phyloP scores from a whole-genome alignment of 1,284 basidiomycete genomes.

The Pseudozyma pruni region DNA sequence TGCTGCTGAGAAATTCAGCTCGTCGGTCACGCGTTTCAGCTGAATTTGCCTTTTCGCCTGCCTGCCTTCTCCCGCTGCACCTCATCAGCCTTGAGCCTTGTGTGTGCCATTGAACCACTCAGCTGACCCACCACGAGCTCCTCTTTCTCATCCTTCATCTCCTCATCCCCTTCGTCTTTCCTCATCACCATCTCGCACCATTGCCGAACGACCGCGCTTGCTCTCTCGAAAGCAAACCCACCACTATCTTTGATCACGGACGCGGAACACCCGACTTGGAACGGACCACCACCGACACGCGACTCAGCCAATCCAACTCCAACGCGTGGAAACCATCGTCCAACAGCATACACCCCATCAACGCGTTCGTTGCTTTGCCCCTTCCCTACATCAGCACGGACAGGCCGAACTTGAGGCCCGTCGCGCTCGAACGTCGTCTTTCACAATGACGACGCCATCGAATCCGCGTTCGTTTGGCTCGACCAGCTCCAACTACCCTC shows the following conservation, averaged over 20 bases:
- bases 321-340: slow-evolving; percentile 3
- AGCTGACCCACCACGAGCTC: not conserved
- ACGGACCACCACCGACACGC: slow-evolving; percentile 8
- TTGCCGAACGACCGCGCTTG: not conserved
- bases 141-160: not conserved
- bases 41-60: no score
- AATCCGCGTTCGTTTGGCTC: slow-evolving; percentile 39
- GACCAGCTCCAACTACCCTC: slow-evolving; percentile 18
- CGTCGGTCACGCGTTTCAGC: no score
- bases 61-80: no score
- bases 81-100: no score
- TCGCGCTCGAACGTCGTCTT: slow-evolving; percentile 20
- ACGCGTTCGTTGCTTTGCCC: slow-evolving; percentile 5
- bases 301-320: slow-evolving; percentile 1
- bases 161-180: not conserved
- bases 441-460: slow-evolving; percentile 48
- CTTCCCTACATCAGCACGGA: slow-evolving; percentile 12
- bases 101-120: no score
- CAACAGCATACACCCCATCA: slow-evolving; percentile 26
- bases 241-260: not conserved
- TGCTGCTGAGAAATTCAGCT: no score
- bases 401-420: slow-evolving; percentile 6
- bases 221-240: no score
- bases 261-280: not conserved
- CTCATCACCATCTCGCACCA: not conserved